A percentile compares a stretch with the other conserved stretches of the same genome.
Conservation (phyloP, 2,329 filamentous ascomycete genomes). For the Arthrocladium fulminans region DNA sequence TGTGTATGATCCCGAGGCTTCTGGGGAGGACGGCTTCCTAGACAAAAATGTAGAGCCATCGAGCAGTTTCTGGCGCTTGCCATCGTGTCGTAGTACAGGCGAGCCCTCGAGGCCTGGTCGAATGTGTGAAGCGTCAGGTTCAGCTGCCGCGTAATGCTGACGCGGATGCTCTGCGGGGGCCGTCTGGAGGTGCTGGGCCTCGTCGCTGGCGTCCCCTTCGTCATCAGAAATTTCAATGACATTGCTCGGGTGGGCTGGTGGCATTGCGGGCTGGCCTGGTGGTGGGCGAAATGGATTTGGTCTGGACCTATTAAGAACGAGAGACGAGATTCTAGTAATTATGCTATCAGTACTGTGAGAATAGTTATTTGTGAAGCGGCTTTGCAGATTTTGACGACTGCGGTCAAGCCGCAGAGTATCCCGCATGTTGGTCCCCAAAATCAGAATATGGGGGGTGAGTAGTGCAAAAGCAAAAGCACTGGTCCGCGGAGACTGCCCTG, state of each 20-base stretch:
- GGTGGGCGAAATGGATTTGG: background rate
- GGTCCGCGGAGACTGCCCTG: too few species aligned
- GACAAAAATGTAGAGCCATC: background rate
- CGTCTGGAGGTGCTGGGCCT: background rate
- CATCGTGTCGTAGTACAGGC: background rate
- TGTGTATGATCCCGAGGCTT: background rate
- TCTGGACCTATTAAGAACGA: background rate
- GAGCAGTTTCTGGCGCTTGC: conserved; percentile 5
- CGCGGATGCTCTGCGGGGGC: background rate
- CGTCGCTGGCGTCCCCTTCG: background rate
- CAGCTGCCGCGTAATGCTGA: background rate
- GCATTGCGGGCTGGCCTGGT: background rate
- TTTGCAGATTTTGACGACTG: background rate
- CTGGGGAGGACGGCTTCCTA: background rate
- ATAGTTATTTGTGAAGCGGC: background rate
- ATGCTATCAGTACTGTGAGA: background rate
- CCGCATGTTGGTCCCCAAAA: background rate
- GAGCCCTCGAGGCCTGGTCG: background rate
- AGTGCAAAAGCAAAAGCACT: background rate
- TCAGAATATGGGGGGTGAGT: background rate
- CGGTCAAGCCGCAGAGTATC: background rate
- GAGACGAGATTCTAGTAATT: background rate
- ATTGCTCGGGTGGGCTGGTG: background rate
- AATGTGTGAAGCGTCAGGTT: background rate
- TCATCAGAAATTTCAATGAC: conserved; percentile 6